Conservation (phyloP, 805 yeast species). For the Jamesozyma jinghongensis region DNA sequence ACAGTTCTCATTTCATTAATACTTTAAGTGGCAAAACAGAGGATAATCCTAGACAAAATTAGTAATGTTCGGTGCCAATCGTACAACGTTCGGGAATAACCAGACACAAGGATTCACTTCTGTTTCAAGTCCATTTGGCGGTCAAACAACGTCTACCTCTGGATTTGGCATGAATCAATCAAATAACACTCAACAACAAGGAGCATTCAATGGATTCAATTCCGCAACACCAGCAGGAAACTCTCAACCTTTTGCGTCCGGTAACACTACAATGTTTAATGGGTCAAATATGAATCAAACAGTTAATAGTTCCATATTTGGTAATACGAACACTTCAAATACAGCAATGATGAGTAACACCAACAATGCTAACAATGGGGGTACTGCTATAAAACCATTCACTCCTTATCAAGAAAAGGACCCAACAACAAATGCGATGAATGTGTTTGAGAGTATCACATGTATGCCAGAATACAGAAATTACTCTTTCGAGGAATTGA, state of each 20-base stretch:
- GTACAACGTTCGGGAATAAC: conserved; percentile 16
- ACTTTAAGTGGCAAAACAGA: not conserved
- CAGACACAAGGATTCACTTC: conserved; percentile 16
- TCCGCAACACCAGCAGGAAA: conserved; percentile 19
- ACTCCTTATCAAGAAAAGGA: conserved; percentile 68
- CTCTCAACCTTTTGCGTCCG: conserved; percentile 6
- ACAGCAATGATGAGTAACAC: conserved; percentile 7
- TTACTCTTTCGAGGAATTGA: conserved; percentile 77
- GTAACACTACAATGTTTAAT: conserved; percentile 5
- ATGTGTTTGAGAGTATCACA: conserved; percentile 62
- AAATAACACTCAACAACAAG: conserved; percentile 3
- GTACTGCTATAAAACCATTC: conserved; percentile 67
- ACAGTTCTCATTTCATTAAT: not conserved
- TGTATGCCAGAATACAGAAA: conserved; percentile 87
- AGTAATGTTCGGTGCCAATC: conserved; percentile 16
- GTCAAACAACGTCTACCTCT: conserved; percentile 8
- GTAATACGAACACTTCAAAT: conserved; percentile 13
- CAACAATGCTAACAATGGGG: conserved; percentile 38
- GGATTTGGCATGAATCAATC: conserved; percentile 6
- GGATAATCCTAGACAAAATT: no score
- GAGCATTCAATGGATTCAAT: conserved; percentile 32
- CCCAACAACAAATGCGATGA: conserved; percentile 41
- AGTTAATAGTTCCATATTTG: conserved; percentile 13
- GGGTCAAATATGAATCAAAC: conserved; percentile 5
- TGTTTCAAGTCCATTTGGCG: conserved; percentile 15